Percentiles rank a stretch among this genome's conserved stretches.
Conservation (phyloP, 2,329 filamentous ascomycete genomes). For the Trematosphaeria pertusa region DNA sequence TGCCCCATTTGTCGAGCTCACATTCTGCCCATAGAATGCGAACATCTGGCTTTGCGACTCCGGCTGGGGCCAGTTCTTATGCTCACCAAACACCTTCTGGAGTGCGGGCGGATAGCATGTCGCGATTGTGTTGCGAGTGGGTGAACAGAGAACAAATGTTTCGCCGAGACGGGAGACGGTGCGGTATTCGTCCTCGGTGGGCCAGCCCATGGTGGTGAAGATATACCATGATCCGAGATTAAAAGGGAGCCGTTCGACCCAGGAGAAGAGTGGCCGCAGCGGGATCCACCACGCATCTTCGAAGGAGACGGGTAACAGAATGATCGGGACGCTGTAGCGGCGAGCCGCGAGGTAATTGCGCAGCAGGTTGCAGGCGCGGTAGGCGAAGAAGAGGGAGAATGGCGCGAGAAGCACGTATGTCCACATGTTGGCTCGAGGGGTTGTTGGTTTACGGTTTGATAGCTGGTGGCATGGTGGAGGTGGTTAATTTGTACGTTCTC, state of each 20-base stretch:
- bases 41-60: slow-evolving; percentile 21
- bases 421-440: neutral
- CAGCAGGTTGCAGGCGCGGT: slow-evolving; percentile 12
- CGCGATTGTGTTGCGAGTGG: slow-evolving; percentile 27
- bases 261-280: slow-evolving; percentile 23
- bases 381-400: slow-evolving; percentile 6
- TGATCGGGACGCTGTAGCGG: slow-evolving; percentile 22
- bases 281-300: slow-evolving; percentile 31
- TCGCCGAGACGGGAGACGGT: slow-evolving; percentile 25
- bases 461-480: neutral
- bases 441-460: neutral
- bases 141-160: slow-evolving; percentile 32
- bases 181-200: slow-evolving; percentile 21
- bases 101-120: slow-evolving; percentile 23
- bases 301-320: slow-evolving; percentile 27
- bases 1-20: slow-evolving; percentile 21
- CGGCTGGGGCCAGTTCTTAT: slow-evolving; percentile 20
- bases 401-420: no score
- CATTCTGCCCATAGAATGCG: slow-evolving; percentile 27
- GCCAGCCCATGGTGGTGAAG: slow-evolving; percentile 33
- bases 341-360: slow-evolving; percentile 21
- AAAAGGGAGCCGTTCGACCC: slow-evolving; percentile 24
- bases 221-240: slow-evolving; percentile 26
- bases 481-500: neutral
- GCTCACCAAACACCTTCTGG: slow-evolving; percentile 12